A percentile compares a stretch with the other conserved stretches of the same genome.
Evolutionary conservation across 352 stramenopile species (phyloP).

Genomic region (Phytophthora litchii): DNA sequence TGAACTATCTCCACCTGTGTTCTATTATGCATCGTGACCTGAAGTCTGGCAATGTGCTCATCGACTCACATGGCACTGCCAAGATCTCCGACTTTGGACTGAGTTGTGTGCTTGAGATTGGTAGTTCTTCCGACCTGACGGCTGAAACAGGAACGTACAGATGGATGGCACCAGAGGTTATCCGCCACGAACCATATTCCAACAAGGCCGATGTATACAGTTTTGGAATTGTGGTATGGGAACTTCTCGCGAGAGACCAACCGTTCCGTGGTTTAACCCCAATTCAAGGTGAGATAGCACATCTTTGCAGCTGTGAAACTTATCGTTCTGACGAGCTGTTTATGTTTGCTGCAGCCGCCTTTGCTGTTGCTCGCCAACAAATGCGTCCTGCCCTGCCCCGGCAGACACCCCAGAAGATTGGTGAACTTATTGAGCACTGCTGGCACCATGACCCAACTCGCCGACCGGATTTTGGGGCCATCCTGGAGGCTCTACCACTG

Average conservation of each 20-base stretch:
- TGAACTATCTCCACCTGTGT: conserved; percentile 95
- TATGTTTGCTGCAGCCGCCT: conserved; percentile 56
- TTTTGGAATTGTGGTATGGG: conserved; percentile 90
- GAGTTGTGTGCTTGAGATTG: conserved; percentile 85
- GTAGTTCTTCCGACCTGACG: conserved; percentile 77
- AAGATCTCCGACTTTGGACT: conserved; percentile 92
- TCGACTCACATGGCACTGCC: conserved; percentile 80
- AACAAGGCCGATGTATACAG: conserved; percentile 96
- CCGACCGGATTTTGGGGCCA: conserved; percentile 75
- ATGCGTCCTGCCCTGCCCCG: conserved; percentile 86
- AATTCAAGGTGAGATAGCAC: conserved; percentile 70
- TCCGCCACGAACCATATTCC: conserved; percentile 93
- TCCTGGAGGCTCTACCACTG: conserved; percentile 79
- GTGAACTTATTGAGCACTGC: conserved; percentile 81
- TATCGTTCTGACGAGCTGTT: not conserved
- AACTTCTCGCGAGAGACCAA: conserved; percentile 86
- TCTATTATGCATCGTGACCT: conserved; percentile 96
- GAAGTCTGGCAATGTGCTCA: conserved; percentile 95
- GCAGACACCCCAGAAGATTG: conserved; percentile 83
- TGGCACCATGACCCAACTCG: conserved; percentile 83
- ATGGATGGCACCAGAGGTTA: conserved; percentile 96
- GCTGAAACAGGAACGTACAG: conserved; percentile 91
- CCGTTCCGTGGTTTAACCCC: conserved; percentile 84
- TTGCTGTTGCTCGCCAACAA: conserved; percentile 83
- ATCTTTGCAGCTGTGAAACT: conserved; percentile 1